These are phyloP conservation scores for Carnegiea gigantea DNA, from an alignment of 179 eudicot genomes.

Conservation along the genomic window DNA sequence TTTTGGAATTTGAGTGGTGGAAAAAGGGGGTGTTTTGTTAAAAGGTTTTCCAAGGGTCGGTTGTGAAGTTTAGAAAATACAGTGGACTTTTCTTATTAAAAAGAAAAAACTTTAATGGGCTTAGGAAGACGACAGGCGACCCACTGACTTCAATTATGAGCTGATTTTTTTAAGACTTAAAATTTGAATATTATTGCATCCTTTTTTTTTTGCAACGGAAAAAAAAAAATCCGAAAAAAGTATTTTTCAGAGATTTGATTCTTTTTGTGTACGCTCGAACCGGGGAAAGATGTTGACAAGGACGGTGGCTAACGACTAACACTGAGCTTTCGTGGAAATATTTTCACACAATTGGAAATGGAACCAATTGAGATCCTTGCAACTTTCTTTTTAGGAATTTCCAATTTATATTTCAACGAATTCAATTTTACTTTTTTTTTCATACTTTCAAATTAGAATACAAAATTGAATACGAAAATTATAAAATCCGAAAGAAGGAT, in stretches of 20 bases:
- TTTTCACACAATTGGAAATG: no score
- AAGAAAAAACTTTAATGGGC: background rate
- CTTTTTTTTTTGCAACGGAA: background rate
- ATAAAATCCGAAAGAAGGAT: no score
- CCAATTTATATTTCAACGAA: no score
- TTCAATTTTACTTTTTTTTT: no score
- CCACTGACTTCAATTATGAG: background rate
- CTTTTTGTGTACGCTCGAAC: background rate
- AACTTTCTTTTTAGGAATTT: no score
- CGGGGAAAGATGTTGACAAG: conserved; percentile 3
- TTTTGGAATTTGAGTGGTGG: background rate
- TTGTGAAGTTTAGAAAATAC: background rate
- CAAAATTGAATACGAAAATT: no score
- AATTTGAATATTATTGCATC: background rate
- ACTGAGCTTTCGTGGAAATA: conserved; percentile 20
- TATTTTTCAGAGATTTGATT: background rate
- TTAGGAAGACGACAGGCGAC: background rate
- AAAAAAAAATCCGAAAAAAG: background rate
- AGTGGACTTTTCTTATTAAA: no score
- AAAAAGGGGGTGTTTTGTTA: background rate
- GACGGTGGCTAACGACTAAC: conserved; percentile 7
- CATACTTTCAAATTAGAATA: no score
- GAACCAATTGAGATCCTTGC: no score
- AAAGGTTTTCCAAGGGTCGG: background rate
- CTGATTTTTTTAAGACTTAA: background rate